Conservation (phyloP, 169 alveolate genomes). For the Babesia caballi region DNA sequence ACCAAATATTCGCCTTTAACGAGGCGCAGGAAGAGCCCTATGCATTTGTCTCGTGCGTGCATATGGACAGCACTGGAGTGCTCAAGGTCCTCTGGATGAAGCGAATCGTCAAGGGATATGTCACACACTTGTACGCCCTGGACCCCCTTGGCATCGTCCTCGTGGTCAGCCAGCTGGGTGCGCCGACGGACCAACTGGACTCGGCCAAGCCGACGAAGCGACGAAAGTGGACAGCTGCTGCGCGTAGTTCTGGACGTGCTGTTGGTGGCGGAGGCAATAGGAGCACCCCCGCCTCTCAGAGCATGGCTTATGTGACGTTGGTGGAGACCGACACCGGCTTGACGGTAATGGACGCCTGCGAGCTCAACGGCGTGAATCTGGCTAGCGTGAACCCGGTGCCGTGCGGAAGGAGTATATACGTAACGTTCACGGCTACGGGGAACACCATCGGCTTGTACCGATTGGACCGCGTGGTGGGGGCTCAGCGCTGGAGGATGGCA, state of each 20-base stretch:
- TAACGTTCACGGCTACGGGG: slow-evolving; percentile 3
- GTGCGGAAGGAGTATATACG: background rate
- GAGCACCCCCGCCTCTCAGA: background rate
- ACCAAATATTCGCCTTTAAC: slow-evolving; percentile 9
- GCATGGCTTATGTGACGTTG: slow-evolving; percentile 2
- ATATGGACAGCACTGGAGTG: background rate
- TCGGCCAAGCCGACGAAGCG: background rate
- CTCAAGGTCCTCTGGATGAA: slow-evolving; percentile 26
- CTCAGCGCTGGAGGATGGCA: background rate
- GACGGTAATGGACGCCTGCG: background rate
- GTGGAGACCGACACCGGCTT: slow-evolving; percentile 7
- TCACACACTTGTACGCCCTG: slow-evolving; percentile 30
- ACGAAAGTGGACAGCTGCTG: background rate
- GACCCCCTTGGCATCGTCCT: background rate
- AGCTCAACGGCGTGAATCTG: background rate
- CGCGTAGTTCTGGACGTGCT: background rate
- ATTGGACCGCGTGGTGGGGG: background rate
- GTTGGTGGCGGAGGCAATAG: background rate
- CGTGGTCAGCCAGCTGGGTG: slow-evolving; percentile 18
- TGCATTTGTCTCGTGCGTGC: slow-evolving; percentile 5
- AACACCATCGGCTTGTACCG: background rate
- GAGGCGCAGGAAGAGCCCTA: background rate
- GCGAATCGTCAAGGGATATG: slow-evolving; percentile 15
- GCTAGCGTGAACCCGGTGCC: background rate
- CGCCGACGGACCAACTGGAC: background rate